Conservation (phyloP, 805 yeast species). For the Yamadazyma phyllophila region DNA sequence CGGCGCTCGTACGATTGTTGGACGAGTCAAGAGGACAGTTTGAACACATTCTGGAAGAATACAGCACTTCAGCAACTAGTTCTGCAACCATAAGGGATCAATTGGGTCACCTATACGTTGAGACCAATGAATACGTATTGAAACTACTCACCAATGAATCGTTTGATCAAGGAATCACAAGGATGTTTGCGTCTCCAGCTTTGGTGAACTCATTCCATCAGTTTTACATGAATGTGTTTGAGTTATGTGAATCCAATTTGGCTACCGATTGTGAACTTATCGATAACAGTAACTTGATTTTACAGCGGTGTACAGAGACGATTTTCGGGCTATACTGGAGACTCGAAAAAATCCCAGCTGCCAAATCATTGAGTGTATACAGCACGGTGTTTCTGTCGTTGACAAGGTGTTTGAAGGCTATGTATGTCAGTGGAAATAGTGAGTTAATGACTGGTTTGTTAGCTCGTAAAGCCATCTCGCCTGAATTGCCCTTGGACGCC, state of each 20-base stretch:
- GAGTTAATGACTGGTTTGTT: background rate
- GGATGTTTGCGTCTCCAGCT: background rate
- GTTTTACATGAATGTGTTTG: slow-evolving; percentile 2
- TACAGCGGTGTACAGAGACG: background rate
- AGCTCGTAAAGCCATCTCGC: slow-evolving; percentile 13
- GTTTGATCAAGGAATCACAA: background rate
- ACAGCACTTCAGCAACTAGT: background rate
- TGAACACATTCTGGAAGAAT: background rate
- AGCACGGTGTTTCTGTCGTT: slow-evolving; percentile 2
- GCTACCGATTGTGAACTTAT: slow-evolving; percentile 9
- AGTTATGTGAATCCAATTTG: slow-evolving; percentile 4
- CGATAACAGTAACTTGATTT: slow-evolving; percentile 6
- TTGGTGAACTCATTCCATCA: background rate
- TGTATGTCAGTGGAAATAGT: slow-evolving; percentile 10
- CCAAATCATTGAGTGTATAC: background rate
- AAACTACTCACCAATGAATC: background rate
- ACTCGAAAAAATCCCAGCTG: background rate
- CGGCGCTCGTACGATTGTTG: background rate
- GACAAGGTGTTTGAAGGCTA: slow-evolving; percentile 5
- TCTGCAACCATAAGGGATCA: background rate
- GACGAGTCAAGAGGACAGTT: background rate
- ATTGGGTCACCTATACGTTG: slow-evolving; percentile 2
- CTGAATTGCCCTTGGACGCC: slow-evolving; percentile 21
- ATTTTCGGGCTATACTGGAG: background rate
- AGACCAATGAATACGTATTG: slow-evolving; percentile 2